Evolutionary conservation across 2,329 filamentous ascomycete species (phyloP).

Genomic region (Chalaropsis ovoidea): DNA sequence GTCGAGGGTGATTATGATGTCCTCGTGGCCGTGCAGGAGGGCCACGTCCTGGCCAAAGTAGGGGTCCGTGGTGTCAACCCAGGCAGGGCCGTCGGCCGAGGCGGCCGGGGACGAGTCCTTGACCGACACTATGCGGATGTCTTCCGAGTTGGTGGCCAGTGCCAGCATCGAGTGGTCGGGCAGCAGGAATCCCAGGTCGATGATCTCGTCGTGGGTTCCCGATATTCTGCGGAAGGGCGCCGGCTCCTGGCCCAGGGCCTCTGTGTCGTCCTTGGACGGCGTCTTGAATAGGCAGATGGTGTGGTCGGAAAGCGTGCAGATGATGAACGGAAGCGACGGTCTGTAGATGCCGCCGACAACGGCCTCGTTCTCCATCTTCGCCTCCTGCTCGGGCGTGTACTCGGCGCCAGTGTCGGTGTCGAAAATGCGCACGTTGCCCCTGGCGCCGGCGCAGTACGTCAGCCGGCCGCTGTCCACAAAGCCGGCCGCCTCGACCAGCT

Average conservation of each 20-base stretch:
- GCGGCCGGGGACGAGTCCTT: slow-evolving; percentile 30
- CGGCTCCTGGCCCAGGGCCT: slow-evolving; percentile 29
- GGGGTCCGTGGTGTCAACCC: slow-evolving; percentile 31
- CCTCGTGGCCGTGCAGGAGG: slow-evolving; percentile 77
- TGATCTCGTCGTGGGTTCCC: slow-evolving; percentile 94
- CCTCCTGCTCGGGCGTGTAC: slow-evolving; percentile 61
- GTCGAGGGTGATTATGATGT: slow-evolving; percentile 91
- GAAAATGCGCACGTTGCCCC: slow-evolving; percentile 77
- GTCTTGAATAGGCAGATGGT: slow-evolving; percentile 63
- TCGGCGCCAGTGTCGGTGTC: slow-evolving; percentile 66
- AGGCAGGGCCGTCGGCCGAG: slow-evolving; percentile 27
- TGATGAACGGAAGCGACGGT: slow-evolving; percentile 54
- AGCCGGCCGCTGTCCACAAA: slow-evolving; percentile 63
- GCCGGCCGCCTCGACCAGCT: slow-evolving; percentile 73
- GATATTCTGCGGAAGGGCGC: slow-evolving; percentile 68
- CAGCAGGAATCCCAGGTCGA: slow-evolving; percentile 81
- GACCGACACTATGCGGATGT: slow-evolving; percentile 76
- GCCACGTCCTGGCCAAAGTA: slow-evolving; percentile 89
- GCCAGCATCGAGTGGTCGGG: slow-evolving; percentile 73
- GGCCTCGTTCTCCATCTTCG: slow-evolving; percentile 50
- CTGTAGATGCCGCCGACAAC: slow-evolving; percentile 65
- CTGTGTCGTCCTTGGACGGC: slow-evolving; percentile 30
- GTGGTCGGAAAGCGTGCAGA: slow-evolving; percentile 82
- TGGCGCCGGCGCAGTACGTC: slow-evolving; percentile 76
- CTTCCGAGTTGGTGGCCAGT: slow-evolving; percentile 89